Evolutionary conservation across 208 protist species (phyloP).

Genomic region (Herpetomonas muscarum): DNA sequence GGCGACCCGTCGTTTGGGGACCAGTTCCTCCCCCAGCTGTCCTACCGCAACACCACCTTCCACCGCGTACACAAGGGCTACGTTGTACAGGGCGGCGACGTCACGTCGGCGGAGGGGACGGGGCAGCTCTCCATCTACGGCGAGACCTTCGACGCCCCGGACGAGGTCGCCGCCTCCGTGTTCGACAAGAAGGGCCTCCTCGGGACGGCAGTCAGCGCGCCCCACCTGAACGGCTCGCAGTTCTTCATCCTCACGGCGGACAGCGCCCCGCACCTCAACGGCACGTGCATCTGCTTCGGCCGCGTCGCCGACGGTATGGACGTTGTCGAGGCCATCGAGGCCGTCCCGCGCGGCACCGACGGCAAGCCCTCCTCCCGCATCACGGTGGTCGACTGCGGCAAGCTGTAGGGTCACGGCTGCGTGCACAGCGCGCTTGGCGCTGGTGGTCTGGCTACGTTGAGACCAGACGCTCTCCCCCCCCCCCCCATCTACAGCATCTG

Average conservation of each 20-base stretch:
- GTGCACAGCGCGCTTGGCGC: neutral
- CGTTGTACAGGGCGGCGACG: slow-evolving; percentile 90
- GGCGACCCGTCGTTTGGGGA: slow-evolving; percentile 64
- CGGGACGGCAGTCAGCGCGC: slow-evolving; percentile 97
- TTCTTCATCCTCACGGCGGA: slow-evolving; percentile 89
- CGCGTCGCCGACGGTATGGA: slow-evolving; percentile 81
- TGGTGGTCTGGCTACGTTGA: no score
- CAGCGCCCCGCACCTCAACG: slow-evolving; percentile 72
- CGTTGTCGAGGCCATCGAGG: slow-evolving; percentile 76
- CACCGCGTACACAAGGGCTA: slow-evolving; percentile 92
- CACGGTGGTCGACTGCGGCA: slow-evolving; percentile 64
- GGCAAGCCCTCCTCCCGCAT: slow-evolving; percentile 44
- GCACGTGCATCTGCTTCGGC: slow-evolving; percentile 96
- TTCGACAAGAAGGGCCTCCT: slow-evolving; percentile 87
- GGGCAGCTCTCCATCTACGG: slow-evolving; percentile 97
- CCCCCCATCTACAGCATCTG: no score
- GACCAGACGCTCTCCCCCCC: no score
- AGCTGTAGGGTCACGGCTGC: slow-evolving; percentile 13
- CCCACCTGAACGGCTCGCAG: slow-evolving; percentile 95
- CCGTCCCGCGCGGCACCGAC: slow-evolving; percentile 27
- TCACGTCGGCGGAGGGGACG: slow-evolving; percentile 82
- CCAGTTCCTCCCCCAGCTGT: slow-evolving; percentile 82
- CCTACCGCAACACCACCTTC: slow-evolving; percentile 87
- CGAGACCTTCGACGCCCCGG: slow-evolving; percentile 89
- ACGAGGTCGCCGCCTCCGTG: slow-evolving; percentile 92